A percentile compares a stretch with the other conserved stretches of the same genome.
These are phyloP conservation scores for Sarocladium brachiariae DNA, from an alignment of 2,329 filamentous ascomycete genomes.

Conservation along the genomic window DNA sequence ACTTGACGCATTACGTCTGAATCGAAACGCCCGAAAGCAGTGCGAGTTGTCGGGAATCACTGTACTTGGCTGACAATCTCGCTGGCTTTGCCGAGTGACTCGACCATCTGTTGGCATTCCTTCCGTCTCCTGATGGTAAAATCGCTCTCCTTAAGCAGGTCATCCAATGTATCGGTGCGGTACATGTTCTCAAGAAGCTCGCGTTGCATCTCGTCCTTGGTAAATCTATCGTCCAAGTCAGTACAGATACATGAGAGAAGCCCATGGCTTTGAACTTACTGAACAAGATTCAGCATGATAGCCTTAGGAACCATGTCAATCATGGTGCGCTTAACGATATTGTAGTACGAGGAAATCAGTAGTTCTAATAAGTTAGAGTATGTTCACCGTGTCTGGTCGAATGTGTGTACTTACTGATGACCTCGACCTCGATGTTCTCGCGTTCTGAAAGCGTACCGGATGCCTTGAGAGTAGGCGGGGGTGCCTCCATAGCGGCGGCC, in stretches of 20 bases:
- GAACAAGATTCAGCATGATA: constrained; percentile 94
- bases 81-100: constrained; percentile 79
- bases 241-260: not conserved
- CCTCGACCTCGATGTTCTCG: constrained; percentile 92
- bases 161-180: constrained; percentile 80
- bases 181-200: constrained; percentile 98
- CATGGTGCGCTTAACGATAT: constrained; percentile 97
- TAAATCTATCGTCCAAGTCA: constrained; percentile 51
- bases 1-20: not conserved
- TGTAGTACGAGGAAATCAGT: constrained; percentile 93
- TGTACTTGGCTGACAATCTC: constrained; percentile 88
- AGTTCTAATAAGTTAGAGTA: constrained; percentile 54
- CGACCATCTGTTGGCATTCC: constrained; percentile 99
- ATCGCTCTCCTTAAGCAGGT: constrained; percentile 94
- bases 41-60: constrained; percentile 27
- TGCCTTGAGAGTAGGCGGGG: constrained; percentile 86
- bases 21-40: not conserved
- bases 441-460: constrained; percentile 90
- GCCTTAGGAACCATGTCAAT: constrained; percentile 99
- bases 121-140: constrained; percentile 92
- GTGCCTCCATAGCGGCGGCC: constrained; percentile 98
- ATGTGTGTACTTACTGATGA: constrained; percentile 69
- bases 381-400: not conserved
- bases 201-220: constrained; percentile 97
- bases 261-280: constrained; percentile 52